Percentiles rank a stretch among this genome's conserved stretches.
Conservation (phyloP, 306 rosid species). For the Acacia confusa region DNA sequence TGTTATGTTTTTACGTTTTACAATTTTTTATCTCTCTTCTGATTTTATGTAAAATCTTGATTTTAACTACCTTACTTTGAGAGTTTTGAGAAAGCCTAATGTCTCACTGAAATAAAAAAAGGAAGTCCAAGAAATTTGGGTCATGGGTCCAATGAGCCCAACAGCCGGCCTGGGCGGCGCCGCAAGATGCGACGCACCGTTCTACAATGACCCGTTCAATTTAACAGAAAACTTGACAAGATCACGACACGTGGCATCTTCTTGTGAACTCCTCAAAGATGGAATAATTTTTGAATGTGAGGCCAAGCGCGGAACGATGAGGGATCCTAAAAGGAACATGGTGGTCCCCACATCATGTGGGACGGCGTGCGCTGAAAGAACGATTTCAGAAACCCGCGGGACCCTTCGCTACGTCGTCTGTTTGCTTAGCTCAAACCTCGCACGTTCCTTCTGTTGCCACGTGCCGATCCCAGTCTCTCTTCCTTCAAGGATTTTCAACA, state of each 20-base stretch:
- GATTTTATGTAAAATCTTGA: no score
- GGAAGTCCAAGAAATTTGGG: not conserved
- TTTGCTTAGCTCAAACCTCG: not conserved
- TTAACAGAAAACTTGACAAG: not conserved
- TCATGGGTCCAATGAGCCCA: not conserved
- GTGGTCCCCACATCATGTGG: conserved; percentile 60
- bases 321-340: not conserved
- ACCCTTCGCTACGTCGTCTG: conserved; percentile 39
- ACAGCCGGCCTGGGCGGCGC: not conserved
- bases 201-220: not conserved
- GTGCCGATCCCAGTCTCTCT: conserved; percentile 12
- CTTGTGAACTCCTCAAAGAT: not conserved
- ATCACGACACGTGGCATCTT: conserved; percentile 39
- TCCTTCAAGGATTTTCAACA: conserved; percentile 34
- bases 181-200: not conserved
- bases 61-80: no score
- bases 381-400: conserved; percentile 33
- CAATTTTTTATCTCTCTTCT: no score
- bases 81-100: not conserved
- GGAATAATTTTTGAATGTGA: conserved; percentile 51
- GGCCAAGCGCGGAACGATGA: conserved; percentile 64
- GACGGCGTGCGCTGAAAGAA: conserved; percentile 19
- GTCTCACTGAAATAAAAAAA: not conserved
- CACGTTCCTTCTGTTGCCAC: not conserved
- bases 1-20: no score